Evolutionary conservation across 495 filamentous ascomycete genomes (phyloP), one percentile per base, ranked within the genome.

Genomic region (Penicillium arizonense): DNA sequence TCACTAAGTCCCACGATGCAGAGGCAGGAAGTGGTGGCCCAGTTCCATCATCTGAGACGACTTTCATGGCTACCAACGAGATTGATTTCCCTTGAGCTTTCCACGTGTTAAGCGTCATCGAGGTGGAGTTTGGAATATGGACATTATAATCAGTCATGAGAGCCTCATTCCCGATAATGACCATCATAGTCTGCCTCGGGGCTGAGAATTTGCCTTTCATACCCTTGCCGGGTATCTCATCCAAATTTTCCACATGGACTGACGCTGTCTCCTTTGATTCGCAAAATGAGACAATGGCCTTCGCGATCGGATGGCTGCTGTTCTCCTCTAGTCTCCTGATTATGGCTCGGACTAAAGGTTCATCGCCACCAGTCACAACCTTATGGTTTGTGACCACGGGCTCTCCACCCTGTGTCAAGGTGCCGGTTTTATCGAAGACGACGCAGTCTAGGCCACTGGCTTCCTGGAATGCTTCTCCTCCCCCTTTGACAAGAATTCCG

Each of bases 351-450:
- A 84, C 55, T 23, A 41, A 41, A 41, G 13, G 13, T 41, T 41
- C 39, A 8, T 41, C 39, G 16, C 3, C 39, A 13, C 39, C 39
- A 41, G 39, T 12, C 39, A 41, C 18, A 14, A 41, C 13, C 53
- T 80, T 63, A 45, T 80, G 74, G 53, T 90, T 84, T 0, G 86
- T 86, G 37, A 93, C 80, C 3, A 57, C 80, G 0, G 87, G 84
- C 50, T 88, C 81, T 24, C 85, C 87, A 23, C 89, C 89, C 56
- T 84, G 63, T 0, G 89, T 93, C 43, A 93, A 69, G 1, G 89
- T 93, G 0, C 89, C 89, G 0, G 89, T 93, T 73, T 93, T 93
- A 71, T 93, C 89, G 55, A 93, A 92, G 12, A 92, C 87, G 13
- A 92, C 76, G 53, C 79, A 82, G 62, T 90, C 87, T 4, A 91